Percentiles rank a stretch among this genome's conserved stretches.
phyloP scores from a whole-genome alignment of 2,329 filamentous ascomycete genomes.

The Fusarium sp. region DNA sequence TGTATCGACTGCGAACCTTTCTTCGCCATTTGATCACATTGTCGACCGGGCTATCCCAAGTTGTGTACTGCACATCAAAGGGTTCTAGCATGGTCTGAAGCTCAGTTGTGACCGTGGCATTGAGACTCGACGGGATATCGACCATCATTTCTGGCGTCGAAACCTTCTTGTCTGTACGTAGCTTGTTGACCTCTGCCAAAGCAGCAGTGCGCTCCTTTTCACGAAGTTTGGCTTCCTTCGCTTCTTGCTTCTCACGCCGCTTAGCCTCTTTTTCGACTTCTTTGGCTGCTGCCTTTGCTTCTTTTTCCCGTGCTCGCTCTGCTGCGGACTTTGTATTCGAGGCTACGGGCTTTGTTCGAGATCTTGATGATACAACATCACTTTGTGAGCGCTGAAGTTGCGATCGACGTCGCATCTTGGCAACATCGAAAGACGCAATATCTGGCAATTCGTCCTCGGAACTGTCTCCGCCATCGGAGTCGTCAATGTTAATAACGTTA shows the following conservation, averaged over 20 bases:
- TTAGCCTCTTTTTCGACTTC: conserved; percentile 66
- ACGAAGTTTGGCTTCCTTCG: conserved; percentile 68
- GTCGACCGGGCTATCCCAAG: conserved; percentile 57
- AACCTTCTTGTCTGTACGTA: conserved; percentile 76
- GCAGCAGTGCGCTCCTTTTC: conserved; percentile 74
- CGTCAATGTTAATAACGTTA: conserved; percentile 50
- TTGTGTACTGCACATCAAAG: conserved; percentile 58
- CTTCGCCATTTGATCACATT: conserved; percentile 74
- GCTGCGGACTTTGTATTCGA: conserved; percentile 48
- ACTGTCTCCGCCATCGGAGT: conserved; percentile 43
- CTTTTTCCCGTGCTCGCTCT: conserved; percentile 53
- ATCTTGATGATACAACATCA: conserved; percentile 39
- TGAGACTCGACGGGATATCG: conserved; percentile 69
- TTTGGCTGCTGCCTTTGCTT: conserved; percentile 58
- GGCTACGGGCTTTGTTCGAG: conserved; percentile 27
- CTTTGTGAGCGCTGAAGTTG: conserved; percentile 47
- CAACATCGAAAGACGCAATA: conserved; percentile 53
- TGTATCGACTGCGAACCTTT: conserved; percentile 71
- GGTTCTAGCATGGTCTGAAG: conserved; percentile 61
- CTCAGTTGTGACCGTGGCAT: conserved; percentile 56
- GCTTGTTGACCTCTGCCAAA: conserved; percentile 77
- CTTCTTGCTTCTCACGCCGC: conserved; percentile 64
- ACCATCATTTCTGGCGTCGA: conserved; percentile 82
- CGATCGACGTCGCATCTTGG: conserved; percentile 39
- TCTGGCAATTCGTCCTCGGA: conserved; percentile 63